Evolutionary conservation across 345 rosid genomes (phyloP).

Genomic region (Lenwebbia sp.): DNA sequence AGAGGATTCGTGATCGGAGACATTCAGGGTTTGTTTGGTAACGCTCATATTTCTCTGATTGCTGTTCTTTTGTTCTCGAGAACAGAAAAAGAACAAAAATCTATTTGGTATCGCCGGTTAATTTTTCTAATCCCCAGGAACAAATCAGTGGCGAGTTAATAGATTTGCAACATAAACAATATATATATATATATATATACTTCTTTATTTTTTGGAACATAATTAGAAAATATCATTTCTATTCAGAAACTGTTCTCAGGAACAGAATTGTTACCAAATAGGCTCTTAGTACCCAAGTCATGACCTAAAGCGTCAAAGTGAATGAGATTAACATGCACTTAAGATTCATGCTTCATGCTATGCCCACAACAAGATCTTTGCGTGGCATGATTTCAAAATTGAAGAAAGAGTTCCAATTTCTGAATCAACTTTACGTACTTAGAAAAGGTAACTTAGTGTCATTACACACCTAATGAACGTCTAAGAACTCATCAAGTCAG

Average conservation of each 20-base stretch:
- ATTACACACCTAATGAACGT: background rate
- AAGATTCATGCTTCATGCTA: background rate
- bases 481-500: background rate
- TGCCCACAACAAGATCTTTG: background rate
- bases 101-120: rapidly evolving
- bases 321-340: background rate
- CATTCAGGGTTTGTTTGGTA: background rate
- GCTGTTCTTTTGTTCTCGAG: background rate
- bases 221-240: too few species aligned
- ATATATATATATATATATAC: too few species aligned
- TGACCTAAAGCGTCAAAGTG: background rate
- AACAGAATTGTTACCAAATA: background rate
- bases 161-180: background rate
- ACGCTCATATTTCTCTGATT: too few species aligned
- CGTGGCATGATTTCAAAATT: background rate
- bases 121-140: rapidly evolving
- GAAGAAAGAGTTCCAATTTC: background rate
- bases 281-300: background rate
- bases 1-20: background rate
- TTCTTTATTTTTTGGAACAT: too few species aligned
- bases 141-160: rapidly evolving
- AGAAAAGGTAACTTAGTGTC: background rate
- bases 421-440: background rate
- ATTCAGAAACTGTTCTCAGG: too few species aligned
- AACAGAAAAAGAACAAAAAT: rapidly evolving